Evolutionary conservation across 108 stramenopile genomes (phyloP).

Genomic region (Ochromonas danica): DNA sequence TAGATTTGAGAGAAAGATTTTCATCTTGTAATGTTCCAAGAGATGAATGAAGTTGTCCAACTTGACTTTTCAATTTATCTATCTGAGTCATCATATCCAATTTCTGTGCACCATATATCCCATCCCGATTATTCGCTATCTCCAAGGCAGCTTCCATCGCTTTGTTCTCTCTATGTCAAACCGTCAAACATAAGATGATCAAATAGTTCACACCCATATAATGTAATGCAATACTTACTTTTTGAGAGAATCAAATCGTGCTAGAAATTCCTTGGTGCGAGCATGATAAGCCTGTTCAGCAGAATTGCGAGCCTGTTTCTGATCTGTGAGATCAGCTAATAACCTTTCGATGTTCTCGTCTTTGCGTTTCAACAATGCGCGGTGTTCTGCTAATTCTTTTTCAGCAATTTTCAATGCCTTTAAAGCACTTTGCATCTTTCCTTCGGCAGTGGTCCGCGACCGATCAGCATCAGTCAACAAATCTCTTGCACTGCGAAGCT

Average conservation of each 20-base stretch:
- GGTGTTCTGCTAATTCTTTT: constrained; percentile 13
- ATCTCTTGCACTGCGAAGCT: not conserved
- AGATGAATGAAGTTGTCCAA: too few relatives aligned
- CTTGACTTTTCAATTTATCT: not conserved
- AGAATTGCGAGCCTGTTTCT: constrained; percentile 1
- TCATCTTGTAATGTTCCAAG: too few relatives aligned
- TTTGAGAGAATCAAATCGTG: constrained; percentile 26
- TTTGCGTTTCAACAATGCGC: not conserved
- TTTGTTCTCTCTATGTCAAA: constrained; percentile 21
- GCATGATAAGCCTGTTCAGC: constrained; percentile 21
- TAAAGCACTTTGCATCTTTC: not conserved
- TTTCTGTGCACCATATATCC: not conserved
- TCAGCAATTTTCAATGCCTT: constrained; percentile 18
- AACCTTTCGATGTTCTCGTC: constrained; percentile 15
- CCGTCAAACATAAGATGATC: not conserved
- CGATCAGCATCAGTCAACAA: not conserved
- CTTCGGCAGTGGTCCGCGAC: not conserved
- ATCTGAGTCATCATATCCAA: not conserved
- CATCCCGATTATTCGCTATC: not conserved
- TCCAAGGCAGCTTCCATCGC: not conserved
- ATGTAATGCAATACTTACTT: not conserved
- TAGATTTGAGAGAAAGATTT: too few relatives aligned
- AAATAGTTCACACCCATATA: not conserved
- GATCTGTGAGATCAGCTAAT: constrained; percentile 19
- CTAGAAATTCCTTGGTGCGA: constrained; percentile 12